Percentiles rank a stretch among this genome's conserved stretches.
These are phyloP conservation scores for Solanum habrochaites DNA, from an alignment of 257 asterid species.

Conservation along the genomic window DNA sequence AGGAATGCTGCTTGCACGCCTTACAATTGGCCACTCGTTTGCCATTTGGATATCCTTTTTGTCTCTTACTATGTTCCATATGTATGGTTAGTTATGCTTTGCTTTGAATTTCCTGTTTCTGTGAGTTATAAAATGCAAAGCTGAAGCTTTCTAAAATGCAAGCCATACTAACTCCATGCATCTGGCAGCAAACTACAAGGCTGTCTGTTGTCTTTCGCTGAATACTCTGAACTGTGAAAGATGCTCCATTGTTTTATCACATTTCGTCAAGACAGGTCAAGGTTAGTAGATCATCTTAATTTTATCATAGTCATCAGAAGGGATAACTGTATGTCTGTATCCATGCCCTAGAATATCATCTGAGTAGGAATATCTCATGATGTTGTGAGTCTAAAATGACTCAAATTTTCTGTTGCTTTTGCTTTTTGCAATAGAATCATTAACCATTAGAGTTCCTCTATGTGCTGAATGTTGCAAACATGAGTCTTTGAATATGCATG, in stretches of 20 bases:
- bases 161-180: slow-evolving; percentile 1
- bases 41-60: slow-evolving; percentile 83
- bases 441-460: neutral
- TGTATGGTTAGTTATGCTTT: slow-evolving; percentile 88
- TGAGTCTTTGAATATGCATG: neutral
- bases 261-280: slow-evolving; percentile 64
- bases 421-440: neutral
- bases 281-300: slow-evolving; percentile 35
- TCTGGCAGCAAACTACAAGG: slow-evolving; percentile 79
- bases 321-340: neutral
- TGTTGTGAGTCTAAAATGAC: neutral
- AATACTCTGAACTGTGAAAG: slow-evolving; percentile 71
- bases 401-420: neutral
- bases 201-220: slow-evolving; percentile 79
- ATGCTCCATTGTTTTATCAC: slow-evolving; percentile 57
- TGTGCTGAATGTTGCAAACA: neutral
- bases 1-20: slow-evolving; percentile 84
- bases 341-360: neutral
- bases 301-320: neutral
- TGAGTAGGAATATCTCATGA: neutral
- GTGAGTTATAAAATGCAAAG: neutral
- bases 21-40: slow-evolving; percentile 67
- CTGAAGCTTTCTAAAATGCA: slow-evolving; percentile 7
- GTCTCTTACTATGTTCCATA: slow-evolving; percentile 89
- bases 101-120: slow-evolving; percentile 4